Evolutionary conservation across 2,329 filamentous ascomycete genomes (phyloP), one percentile per base, ranked within the genome.

Genomic region (Arthrinium phaeospermum): DNA sequence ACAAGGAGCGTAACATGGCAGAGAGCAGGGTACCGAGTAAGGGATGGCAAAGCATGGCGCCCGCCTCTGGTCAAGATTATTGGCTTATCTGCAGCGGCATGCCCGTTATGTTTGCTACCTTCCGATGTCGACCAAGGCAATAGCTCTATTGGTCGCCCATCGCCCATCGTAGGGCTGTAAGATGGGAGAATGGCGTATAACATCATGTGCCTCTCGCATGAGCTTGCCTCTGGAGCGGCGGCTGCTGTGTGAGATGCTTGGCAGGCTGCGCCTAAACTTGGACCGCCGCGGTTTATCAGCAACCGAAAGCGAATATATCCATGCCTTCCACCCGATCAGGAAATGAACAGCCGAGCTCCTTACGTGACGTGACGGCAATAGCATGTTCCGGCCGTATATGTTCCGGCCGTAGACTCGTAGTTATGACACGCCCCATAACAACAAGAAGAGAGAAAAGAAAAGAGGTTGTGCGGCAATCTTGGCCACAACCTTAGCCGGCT

Each of bases 21-120:
- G 37, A 41, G 37, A 16, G n/a, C 37, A 41, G 4, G 8, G 34
- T 10, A 37, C 34, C 30, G n/a, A 64, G 53, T 19, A 37, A 37
- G 57, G 8, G 8, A 37, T 37, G 30, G 16, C 51, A 19, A 8
- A 24, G 8, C 12, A 57, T 34, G 51, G 16, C 19, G 12, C 30
- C 19, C 37, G 53, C 53, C 53, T 7, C 30, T 14, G 13, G 16
- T 19, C 53, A 12, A 41, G 8, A n/a, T 37, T 64, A 37, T 64
- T 64, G 57, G 30, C 57, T 64, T 64, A 64, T 64, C 34, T 64
- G 57, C 57, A 64, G 34, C 57, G 57, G 57, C 57, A 22, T 64
- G 19, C 8, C 57, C 57, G 57, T n/a, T n/a, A 12, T 61, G 53
- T 41, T 41, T 41, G 57, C 57, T 64, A 41, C 57, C 4, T 1